phyloP scores from a whole-genome alignment of 225 moss, liverwort and hornwort species.

The Antitrichia curtipendula region DNA sequence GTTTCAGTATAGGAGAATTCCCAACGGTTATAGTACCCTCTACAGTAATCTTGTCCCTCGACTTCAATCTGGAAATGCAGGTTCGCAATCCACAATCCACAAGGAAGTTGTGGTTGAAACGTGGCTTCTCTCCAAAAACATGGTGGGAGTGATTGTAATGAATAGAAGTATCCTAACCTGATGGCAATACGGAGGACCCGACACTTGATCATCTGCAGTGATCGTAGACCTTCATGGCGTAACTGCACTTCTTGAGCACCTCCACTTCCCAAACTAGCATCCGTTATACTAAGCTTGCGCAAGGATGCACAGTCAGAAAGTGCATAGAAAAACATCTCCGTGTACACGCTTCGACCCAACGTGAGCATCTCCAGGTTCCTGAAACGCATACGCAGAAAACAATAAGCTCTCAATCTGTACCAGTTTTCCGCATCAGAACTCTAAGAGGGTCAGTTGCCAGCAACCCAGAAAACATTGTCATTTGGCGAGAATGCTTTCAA shows the following conservation, averaged over 20 bases:
- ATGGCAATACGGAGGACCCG: conserved; percentile 90
- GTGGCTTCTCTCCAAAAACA: neutral
- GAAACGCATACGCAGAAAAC: conserved; percentile 1
- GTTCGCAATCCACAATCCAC: neutral
- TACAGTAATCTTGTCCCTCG: neutral
- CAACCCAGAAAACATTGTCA: neutral
- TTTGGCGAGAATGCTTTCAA: neutral
- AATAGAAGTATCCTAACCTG: conserved; percentile 27
- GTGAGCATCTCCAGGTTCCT: conserved; percentile 82
- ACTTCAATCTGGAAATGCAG: neutral
- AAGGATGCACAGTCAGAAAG: conserved; percentile 65
- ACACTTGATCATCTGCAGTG: conserved; percentile 64
- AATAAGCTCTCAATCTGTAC: neutral
- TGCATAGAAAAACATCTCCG: conserved; percentile 73
- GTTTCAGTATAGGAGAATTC: neutral
- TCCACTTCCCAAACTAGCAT: conserved; percentile 81
- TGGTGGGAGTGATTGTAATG: neutral
- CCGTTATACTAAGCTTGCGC: conserved; percentile 69
- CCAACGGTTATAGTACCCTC: neutral
- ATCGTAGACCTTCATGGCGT: conserved; percentile 71
- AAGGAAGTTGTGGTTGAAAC: neutral
- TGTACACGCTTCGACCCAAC: conserved; percentile 60
- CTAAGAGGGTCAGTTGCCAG: neutral
- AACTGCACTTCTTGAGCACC: conserved; percentile 94
- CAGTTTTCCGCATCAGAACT: neutral